Evolutionary conservation across 495 filamentous ascomycete species (phyloP).

Genomic region (Acidiella bohemica): DNA sequence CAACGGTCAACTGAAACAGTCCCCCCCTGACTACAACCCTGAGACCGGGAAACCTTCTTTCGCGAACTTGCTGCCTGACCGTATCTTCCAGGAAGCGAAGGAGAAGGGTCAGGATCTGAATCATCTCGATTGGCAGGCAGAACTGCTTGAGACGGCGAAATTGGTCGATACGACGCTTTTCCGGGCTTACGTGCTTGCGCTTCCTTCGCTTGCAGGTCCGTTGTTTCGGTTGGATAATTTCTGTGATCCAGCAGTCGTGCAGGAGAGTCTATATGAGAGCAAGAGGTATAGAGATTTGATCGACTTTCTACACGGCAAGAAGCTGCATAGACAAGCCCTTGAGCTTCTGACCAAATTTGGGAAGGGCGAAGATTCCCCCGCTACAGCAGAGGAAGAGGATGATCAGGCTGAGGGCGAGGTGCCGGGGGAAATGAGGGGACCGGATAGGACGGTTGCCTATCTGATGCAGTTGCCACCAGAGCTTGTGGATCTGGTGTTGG

Average conservation of each 20-base stretch:
- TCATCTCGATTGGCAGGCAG: constrained; percentile 51
- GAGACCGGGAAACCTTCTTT: constrained; percentile 34
- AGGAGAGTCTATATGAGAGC: constrained; percentile 77
- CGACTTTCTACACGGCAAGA: constrained; percentile 93
- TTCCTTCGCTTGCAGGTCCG: constrained; percentile 69
- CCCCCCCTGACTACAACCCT: constrained; percentile 33
- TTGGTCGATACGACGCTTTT: constrained; percentile 91
- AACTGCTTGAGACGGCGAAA: constrained; percentile 59
- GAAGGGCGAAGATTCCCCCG: constrained; percentile 43
- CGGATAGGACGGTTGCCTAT: constrained; percentile 75
- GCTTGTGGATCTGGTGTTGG: constrained; percentile 78
- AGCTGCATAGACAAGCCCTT: constrained; percentile 75
- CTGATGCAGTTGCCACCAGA: constrained; percentile 76
- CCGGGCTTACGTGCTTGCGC: constrained; percentile 80
- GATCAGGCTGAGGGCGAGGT: constrained; percentile 46
- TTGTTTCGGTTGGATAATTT: constrained; percentile 95
- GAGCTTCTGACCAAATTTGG: constrained; percentile 76
- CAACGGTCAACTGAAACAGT: constrained; percentile 54
- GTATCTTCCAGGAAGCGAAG: not conserved
- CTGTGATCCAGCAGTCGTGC: constrained; percentile 90
- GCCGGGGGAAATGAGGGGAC: constrained; percentile 61
- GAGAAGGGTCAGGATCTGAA: constrained; percentile 24
- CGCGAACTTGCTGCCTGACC: constrained; percentile 28
- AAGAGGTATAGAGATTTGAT: constrained; percentile 87
- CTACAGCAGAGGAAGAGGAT: constrained; percentile 47